Conservation (phyloP, 495 filamentous ascomycete species). For the Achaetomiella virescens region DNA sequence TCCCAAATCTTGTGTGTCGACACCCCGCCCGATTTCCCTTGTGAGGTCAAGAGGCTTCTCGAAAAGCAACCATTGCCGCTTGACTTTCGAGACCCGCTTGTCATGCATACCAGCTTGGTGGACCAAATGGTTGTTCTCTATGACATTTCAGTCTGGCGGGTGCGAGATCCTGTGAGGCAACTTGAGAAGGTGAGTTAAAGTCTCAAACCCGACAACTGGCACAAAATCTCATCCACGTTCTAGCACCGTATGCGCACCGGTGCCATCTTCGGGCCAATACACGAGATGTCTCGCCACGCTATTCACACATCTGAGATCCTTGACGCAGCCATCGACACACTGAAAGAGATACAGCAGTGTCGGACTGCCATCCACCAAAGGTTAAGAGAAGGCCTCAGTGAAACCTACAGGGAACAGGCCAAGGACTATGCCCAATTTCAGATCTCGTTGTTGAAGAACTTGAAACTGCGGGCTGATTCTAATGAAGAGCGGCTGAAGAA, state of each 20-base stretch:
- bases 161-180: slow-evolving; percentile 19
- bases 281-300: slow-evolving; percentile 21
- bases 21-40: slow-evolving; percentile 8
- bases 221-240: neutral
- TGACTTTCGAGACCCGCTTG: slow-evolving; percentile 16
- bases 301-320: slow-evolving; percentile 19
- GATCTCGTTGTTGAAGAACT: slow-evolving; percentile 12
- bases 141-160: slow-evolving; percentile 21
- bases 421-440: slow-evolving; percentile 20
- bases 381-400: neutral
- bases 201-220: no score
- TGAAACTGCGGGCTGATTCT: slow-evolving; percentile 21
- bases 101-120: slow-evolving; percentile 18
- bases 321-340: slow-evolving; percentile 15
- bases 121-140: slow-evolving; percentile 16
- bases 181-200: slow-evolving; percentile 17
- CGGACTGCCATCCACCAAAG: slow-evolving; percentile 7
- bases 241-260: slow-evolving; percentile 11
- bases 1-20: slow-evolving; percentile 20
- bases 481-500: slow-evolving; percentile 16
- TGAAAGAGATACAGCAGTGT: slow-evolving; percentile 9
- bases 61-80: neutral
- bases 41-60: neutral
- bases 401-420: slow-evolving; percentile 18
- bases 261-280: slow-evolving; percentile 15